phyloP scores from a whole-genome alignment of 139 green algal species.

The Spirogloea muscicola region DNA sequence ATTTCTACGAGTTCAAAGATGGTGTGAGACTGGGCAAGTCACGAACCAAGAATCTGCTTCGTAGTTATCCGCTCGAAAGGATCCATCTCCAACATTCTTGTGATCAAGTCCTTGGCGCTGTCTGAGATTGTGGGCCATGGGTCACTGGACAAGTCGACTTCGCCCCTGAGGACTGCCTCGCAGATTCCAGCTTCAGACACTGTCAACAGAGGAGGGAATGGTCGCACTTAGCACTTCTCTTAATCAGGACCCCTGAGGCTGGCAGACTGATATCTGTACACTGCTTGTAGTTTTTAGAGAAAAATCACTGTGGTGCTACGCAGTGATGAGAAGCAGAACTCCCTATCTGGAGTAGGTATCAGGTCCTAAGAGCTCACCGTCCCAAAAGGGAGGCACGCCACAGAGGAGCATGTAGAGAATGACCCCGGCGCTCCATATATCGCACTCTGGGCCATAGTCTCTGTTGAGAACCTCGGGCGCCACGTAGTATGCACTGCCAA shows the following conservation, averaged over 20 bases:
- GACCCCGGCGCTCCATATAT: slow-evolving; percentile 31
- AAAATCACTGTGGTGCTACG: too few relatives aligned
- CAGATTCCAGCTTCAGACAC: slow-evolving; percentile 82
- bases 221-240: too few relatives aligned
- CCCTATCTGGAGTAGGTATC: too few relatives aligned
- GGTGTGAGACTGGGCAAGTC: background rate
- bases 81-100: slow-evolving; percentile 64
- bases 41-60: slow-evolving; percentile 61
- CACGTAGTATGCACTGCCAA: slow-evolving; percentile 91
- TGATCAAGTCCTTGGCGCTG: slow-evolving; percentile 53
- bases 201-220: background rate
- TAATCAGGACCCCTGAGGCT: too few relatives aligned
- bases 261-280: too few relatives aligned
- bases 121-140: slow-evolving; percentile 74
- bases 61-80: slow-evolving; percentile 72
- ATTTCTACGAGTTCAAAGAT: background rate
- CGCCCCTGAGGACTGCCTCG: slow-evolving; percentile 63
- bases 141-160: slow-evolving; percentile 63
- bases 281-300: too few relatives aligned
- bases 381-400: slow-evolving; percentile 24
- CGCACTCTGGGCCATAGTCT: slow-evolving; percentile 17
- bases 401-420: slow-evolving; percentile 31
- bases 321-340: too few relatives aligned
- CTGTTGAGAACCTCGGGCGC: slow-evolving; percentile 64
- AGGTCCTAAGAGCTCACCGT: too few relatives aligned